Base-by-base conservation (phyloP, 345 rosid species). In the Carallia brachiata region DNA sequence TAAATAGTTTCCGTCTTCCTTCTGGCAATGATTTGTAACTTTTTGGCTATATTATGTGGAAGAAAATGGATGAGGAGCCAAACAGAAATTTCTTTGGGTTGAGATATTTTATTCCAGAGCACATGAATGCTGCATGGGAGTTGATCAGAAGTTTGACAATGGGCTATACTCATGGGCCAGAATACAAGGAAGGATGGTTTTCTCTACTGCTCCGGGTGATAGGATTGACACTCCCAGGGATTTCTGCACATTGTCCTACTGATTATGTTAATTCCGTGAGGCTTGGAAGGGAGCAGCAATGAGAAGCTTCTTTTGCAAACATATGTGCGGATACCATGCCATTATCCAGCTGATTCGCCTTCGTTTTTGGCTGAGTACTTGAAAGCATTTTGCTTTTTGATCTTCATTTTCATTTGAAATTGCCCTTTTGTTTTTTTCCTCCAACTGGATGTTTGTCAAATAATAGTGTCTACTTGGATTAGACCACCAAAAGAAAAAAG, bases 211-310 rank as follows among this genome's bases (percentile, higher is more conserved):
- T 69, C 55, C 84, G 93, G 88, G 27, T 82, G 13, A 9, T 86
- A 9, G 97, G 96, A 52, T 77, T 90, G 71, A 77, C 68, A 60
- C 19, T 88, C 53, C 97, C 97, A 0, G 96, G 97, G 30, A 48
- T 88, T 56, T 73, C 92, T 47, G 95, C 80, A 0, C 96, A 94
- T 74, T 86, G 87, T 70, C 75, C 83, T 40, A 78, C 79, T 64
- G 73, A 94, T 78, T 91, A 94, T 68, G 83, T 91, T 15, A 87
- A 90, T 81, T 90, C 96, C 16, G 78, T 88, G 23, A 86, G 97
- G 79, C 93, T 91, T 67, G 90, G 91, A 79, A 84, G 79, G 56
- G 78, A 67, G 36, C 53, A 71, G 27, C 37, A 39, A 60, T 81
- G 61, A 64, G 40, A 56, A 56, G 34, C 60, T 56, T 56, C 31